Percentiles rank a stretch among this genome's conserved stretches.
Evolutionary conservation across 2,329 filamentous ascomycete genomes (phyloP).

Genomic region (Clonostachys sp.): DNA sequence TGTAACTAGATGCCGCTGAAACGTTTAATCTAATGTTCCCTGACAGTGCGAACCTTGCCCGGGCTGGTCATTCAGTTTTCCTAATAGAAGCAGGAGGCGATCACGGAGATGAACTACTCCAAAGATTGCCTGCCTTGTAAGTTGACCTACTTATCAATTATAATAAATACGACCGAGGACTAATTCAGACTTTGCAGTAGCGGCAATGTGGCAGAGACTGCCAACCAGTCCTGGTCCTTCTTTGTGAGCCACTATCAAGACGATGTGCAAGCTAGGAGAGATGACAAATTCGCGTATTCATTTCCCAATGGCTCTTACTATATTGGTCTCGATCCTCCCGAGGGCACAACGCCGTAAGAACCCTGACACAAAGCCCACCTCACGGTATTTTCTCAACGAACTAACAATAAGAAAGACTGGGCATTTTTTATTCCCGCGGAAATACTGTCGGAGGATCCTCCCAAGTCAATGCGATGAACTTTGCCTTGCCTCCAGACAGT

Average conservation of each 20-base stretch:
- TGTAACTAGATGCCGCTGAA: not conserved
- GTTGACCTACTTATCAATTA: not conserved
- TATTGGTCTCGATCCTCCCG: not conserved
- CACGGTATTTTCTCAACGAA: too few species aligned
- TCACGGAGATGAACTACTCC: constrained; percentile 22
- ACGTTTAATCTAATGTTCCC: not conserved
- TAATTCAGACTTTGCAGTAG: not conserved
- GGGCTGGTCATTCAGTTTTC: constrained; percentile 48
- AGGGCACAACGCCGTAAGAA: not conserved
- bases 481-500: constrained; percentile 2
- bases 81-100: constrained; percentile 55
- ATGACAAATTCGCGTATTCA: constrained; percentile 11
- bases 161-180: not conserved
- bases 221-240: constrained; percentile 44
- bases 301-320: not conserved
- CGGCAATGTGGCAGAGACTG: constrained; percentile 3
- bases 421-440: constrained; percentile 4
- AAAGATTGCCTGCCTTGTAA: constrained; percentile 8
- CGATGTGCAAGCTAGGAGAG: constrained; percentile 8
- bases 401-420: not conserved
- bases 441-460: constrained; percentile 4
- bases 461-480: constrained; percentile 4
- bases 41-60: constrained; percentile 39
- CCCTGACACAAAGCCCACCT: too few species aligned
- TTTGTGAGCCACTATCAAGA: constrained; percentile 52